phyloP scores from a whole-genome alignment of 192 early-diverging fungal genomes.

The Chytriomyces sp. region DNA sequence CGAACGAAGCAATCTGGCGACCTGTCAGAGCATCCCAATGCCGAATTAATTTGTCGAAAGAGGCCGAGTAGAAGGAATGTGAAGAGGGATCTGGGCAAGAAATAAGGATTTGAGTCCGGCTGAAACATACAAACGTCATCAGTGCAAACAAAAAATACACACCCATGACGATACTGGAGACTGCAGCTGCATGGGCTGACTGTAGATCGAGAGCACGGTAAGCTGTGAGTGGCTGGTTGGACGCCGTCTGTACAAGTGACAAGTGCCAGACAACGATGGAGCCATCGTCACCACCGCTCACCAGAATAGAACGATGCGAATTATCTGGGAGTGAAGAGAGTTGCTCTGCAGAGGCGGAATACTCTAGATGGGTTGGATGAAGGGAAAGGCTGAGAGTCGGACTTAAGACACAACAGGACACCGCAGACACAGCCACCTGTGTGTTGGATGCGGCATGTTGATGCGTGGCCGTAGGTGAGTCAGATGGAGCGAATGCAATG shows the following conservation, averaged over 20 bases:
- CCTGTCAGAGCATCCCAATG: slow-evolving; percentile 40
- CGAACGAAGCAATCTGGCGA: slow-evolving; percentile 10
- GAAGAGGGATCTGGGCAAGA: background rate
- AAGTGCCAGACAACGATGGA: slow-evolving; percentile 36
- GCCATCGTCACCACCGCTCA: slow-evolving; percentile 42
- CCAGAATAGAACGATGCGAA: background rate
- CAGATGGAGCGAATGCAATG: background rate
- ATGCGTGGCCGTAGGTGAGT: background rate
- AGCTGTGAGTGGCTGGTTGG: background rate
- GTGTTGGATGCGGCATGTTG: background rate
- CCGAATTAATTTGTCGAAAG: slow-evolving; percentile 31
- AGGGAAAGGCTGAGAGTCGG: background rate
- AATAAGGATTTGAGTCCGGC: background rate
- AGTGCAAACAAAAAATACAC: background rate
- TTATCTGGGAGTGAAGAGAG: too few species aligned
- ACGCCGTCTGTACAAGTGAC: too few species aligned
- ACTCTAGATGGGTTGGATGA: too few species aligned
- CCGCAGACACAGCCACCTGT: slow-evolving; percentile 11
- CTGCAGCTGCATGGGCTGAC: slow-evolving; percentile 36
- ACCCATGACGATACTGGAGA: slow-evolving; percentile 29
- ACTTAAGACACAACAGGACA: slow-evolving; percentile 4
- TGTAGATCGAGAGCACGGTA: slow-evolving; percentile 19
- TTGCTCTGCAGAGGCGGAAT: too few species aligned
- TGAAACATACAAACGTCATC: background rate
- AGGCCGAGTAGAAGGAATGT: slow-evolving; percentile 37